Conservation (phyloP, 352 stramenopile species). For the Phytopythium kandeliae region DNA sequence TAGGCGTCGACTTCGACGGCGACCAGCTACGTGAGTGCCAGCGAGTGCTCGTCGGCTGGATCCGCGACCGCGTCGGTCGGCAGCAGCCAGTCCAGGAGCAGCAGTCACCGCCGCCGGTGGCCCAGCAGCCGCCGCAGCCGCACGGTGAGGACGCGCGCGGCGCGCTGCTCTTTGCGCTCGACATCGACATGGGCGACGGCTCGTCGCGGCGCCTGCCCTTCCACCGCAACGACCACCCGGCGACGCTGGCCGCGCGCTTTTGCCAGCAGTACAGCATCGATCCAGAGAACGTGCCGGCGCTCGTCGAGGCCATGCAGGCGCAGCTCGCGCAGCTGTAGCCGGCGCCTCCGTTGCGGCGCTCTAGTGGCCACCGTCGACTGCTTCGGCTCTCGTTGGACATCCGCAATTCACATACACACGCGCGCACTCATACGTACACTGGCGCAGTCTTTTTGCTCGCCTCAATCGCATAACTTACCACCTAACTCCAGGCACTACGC, state of each 20-base stretch:
- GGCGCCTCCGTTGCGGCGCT: no score
- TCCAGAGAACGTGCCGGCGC: conserved; percentile 42
- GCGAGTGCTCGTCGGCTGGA: conserved; percentile 38
- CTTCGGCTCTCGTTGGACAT: not conserved
- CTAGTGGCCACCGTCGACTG: no score
- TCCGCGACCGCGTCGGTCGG: conserved; percentile 20
- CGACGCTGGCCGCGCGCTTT: conserved; percentile 38
- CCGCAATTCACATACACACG: no score
- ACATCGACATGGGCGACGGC: conserved; percentile 58
- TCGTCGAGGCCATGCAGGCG: conserved; percentile 52
- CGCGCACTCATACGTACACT: no score
- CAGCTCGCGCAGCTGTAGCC: conserved; percentile 32
- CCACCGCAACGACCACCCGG: conserved; percentile 47
- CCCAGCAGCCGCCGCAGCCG: not conserved
- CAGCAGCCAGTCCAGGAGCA: conserved; percentile 14
- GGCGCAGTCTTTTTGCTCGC: no score
- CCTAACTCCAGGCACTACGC: no score
- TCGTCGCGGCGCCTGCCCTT: conserved; percentile 35
- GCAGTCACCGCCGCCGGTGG: conserved; percentile 14
- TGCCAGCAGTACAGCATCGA: conserved; percentile 52
- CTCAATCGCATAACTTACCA: no score
- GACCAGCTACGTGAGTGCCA: conserved; percentile 60
- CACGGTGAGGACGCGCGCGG: conserved; percentile 12
- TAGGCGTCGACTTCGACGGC: conserved; percentile 48
- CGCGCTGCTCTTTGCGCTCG: conserved; percentile 54